phyloP scores from a whole-genome alignment of 106 monocot species.

The Iris macrosiphon region DNA sequence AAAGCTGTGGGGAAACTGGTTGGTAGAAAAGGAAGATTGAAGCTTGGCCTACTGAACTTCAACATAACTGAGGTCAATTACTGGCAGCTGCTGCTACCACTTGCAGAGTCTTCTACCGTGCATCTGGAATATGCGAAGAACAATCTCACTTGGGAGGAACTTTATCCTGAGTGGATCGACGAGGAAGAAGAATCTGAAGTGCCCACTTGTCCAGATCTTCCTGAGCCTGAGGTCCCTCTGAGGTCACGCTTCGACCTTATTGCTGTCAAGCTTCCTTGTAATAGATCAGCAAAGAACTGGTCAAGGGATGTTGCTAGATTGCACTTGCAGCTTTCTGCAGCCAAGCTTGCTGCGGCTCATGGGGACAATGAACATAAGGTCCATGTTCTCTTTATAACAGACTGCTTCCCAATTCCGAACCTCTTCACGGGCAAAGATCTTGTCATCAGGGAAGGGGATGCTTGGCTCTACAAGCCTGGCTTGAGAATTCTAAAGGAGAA shows the following conservation, averaged over 20 bases:
- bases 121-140: conserved; percentile 25
- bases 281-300: conserved; percentile 42
- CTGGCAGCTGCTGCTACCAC: conserved; percentile 50
- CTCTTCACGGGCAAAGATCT: conserved; percentile 67
- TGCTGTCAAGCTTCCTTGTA: conserved; percentile 88
- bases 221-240: conserved; percentile 34
- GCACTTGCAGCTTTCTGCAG: conserved; percentile 78
- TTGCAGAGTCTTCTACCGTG: conserved; percentile 19
- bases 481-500: conserved; percentile 38
- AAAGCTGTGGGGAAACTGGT: conserved; percentile 19
- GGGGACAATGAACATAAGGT: conserved; percentile 6
- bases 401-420: conserved; percentile 79
- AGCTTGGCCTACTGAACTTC: conserved; percentile 66
- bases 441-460: conserved; percentile 34
- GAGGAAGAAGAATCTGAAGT: conserved; percentile 76
- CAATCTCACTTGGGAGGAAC: conserved; percentile 63
- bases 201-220: conserved; percentile 61
- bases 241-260: conserved; percentile 37
- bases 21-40: conserved; percentile 15
- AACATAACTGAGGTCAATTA: conserved; percentile 55
- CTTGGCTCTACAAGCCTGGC: conserved; percentile 71
- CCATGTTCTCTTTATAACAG: conserved; percentile 61
- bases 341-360: conserved; percentile 39
- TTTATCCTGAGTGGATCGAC: conserved; percentile 98
- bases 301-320: conserved; percentile 74